Evolutionary conservation across 805 yeast species (phyloP), one percentile per base, ranked within the genome.

Genomic region (Zygotorulaspora florentina): DNA sequence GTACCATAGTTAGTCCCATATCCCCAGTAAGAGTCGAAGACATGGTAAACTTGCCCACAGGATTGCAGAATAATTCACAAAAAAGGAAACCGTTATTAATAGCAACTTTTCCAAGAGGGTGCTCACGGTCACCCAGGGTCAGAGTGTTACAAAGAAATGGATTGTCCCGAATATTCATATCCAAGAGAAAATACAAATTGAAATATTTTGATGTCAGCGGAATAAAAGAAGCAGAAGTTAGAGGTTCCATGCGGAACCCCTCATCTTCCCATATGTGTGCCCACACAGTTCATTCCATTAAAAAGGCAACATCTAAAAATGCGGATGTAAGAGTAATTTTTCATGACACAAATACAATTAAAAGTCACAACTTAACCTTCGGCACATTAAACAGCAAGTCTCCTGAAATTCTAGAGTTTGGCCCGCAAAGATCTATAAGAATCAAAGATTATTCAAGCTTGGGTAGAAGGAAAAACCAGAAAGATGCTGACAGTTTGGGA

Each of bases 291-390:
- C 55, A 50, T 20, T 39, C 56, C 7, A 55, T 62, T 10, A 61
- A 54, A 42, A 51, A 49, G 25, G 47, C 45, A 6, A 55, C 59
- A 16, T 39, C 52, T 1, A 53, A 52, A 17, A 47, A 60, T 46
- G 67, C 67, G 2, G 67, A 64, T 42, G 48, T 64, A 2, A 57
- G 52, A 48, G 54, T 61, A 3, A 56, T 60, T 8, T 63, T 56
- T 35, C 61, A 63, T 46, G 51, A 56, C 42, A 51, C 48, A 26
- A 63, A 63, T 45, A 49, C 55, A 2, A 47, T 64, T 12, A 61
- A 57, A 35, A 51, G 54, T 23, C 33, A 46, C 8, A 53, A 54
- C 36, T 39, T 52, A 15, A 12, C 15, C 11, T 25, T 26, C 3
- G 25, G 36, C 7, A 29, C 42, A 10, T 31, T 36, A 8, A 11